Base-by-base conservation (phyloP, 345 rosid genomes). In the Iberis pinnata region DNA sequence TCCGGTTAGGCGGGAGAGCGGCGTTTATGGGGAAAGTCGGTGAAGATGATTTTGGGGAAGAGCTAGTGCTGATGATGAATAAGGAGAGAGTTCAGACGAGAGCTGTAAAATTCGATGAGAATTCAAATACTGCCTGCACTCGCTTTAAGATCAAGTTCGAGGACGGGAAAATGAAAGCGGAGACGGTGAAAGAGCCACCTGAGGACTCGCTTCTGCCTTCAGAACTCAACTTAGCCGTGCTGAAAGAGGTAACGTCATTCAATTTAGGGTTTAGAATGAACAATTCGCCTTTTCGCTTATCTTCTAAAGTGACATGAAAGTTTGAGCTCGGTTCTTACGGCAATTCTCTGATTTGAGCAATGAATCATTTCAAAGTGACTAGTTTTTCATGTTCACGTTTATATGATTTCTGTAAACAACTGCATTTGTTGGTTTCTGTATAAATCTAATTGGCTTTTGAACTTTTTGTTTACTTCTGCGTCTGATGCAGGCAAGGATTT, bases 21-120 rank as follows among this genome's bases (percentile, higher is more conserved):
- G 95, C 96, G 20, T 77, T 90, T 26, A 80, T 90, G 81, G 98
- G 98, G 45, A 90, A 90, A 69, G 88, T 84, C 11, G 96, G 96
- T 55, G 73, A 60, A 45, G 98, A 90, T 61, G 75, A 63, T 1
- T 76, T 75, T 11, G 95, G 98, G 12, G 65, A 72, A 18, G 95
- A 81, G 75, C 29, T 87, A 40, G 83, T 90, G 26, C 25, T 79
- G 81, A 74, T 72, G 84, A 75, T 87, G 98, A 87, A 84, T 27
- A 75, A 78, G 74, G 95, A 90, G 72, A 76, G 50, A 39, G 96
- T 90, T 54, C 98, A 90, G 68, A 90, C 95, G 0, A 78, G 95
- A 52, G 84, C 75, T 11, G 88, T 90, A 53, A 74, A 80, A 64
- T 69, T 87, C 56, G 96, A 78, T 57, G 70, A 67, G 73, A 56